Evolutionary conservation across 352 stramenopile species (phyloP).

Genomic region (Phytopythium litorale): DNA sequence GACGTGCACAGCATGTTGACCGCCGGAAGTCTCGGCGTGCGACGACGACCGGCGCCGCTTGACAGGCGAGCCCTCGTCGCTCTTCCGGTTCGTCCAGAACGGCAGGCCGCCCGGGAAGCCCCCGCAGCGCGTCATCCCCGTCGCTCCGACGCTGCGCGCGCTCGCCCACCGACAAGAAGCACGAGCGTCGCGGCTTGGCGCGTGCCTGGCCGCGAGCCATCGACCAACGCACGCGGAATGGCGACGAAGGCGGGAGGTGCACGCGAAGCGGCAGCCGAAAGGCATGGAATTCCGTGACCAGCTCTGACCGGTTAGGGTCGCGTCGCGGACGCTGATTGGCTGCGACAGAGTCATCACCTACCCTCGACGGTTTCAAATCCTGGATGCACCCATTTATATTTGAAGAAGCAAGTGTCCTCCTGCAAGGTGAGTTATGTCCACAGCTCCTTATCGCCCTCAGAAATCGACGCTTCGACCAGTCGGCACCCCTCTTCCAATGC

Average conservation of each 20-base stretch:
- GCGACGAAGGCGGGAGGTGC: conserved; percentile 1
- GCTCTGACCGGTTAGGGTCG: not conserved
- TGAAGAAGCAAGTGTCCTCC: too few relatives aligned
- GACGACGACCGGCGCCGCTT: not conserved
- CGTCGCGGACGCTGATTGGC: too few relatives aligned
- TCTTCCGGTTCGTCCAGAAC: not conserved
- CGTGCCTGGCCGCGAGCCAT: not conserved
- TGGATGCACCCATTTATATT: too few relatives aligned
- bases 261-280: conserved; percentile 2
- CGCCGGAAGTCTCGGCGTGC: not conserved
- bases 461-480: too few relatives aligned
- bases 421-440: too few relatives aligned
- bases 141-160: not conserved
- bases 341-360: too few relatives aligned
- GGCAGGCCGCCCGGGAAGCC: not conserved
- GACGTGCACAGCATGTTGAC: not conserved
- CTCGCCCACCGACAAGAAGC: not conserved
- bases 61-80: not conserved
- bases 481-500: too few relatives aligned
- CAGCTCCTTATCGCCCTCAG: too few relatives aligned
- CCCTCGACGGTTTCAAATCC: too few relatives aligned
- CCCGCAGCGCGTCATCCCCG: not conserved
- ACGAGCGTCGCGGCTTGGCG: not conserved
- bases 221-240: not conserved
- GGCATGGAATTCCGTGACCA: not conserved